These are phyloP conservation scores for Aspergillaceae sp. DNA, from an alignment of 2,329 filamentous ascomycete genomes.

Conservation along the genomic window DNA sequence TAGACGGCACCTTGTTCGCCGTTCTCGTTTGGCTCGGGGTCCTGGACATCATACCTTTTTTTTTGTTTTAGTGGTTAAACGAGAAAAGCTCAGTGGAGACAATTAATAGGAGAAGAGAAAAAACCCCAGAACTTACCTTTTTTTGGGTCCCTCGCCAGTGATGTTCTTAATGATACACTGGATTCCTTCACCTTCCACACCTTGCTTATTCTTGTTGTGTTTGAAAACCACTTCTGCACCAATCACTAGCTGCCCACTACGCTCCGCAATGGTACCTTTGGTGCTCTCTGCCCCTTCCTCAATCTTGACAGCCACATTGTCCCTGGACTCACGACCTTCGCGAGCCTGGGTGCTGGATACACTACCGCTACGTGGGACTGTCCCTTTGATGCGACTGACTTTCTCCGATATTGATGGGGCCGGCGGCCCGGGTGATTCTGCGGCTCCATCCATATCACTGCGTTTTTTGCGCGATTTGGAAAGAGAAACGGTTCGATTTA, in stretches of 20 bases:
- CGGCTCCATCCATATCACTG: conserved; percentile 35
- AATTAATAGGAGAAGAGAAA: neutral
- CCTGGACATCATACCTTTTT: conserved; percentile 64
- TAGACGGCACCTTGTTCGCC: conserved; percentile 55
- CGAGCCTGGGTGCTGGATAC: conserved; percentile 35
- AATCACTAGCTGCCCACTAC: conserved; percentile 35
- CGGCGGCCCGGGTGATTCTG: conserved; percentile 39
- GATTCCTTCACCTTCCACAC: conserved; percentile 51
- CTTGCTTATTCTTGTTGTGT: conserved; percentile 43
- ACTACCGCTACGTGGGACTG: conserved; percentile 32
- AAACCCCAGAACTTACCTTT: conserved; percentile 38
- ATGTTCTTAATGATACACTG: conserved; percentile 70
- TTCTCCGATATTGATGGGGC: conserved; percentile 33
- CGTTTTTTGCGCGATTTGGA: conserved; percentile 41
- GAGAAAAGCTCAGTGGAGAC: conserved; percentile 1
- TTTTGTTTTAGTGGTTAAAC: neutral
- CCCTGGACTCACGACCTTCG: conserved; percentile 28
- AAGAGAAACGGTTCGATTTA: conserved; percentile 28
- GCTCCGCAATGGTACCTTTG: conserved; percentile 38
- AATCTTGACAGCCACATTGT: conserved; percentile 30
- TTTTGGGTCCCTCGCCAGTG: conserved; percentile 62
- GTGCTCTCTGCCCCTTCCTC: conserved; percentile 37
- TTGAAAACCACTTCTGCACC: conserved; percentile 45
- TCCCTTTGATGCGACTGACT: conserved; percentile 36
- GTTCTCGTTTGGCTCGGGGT: conserved; percentile 65